Percentiles rank a stretch among this genome's conserved stretches.
phyloP scores from a whole-genome alignment of 1,284 basidiomycete genomes.

The Rhodotorula sp. region DNA sequence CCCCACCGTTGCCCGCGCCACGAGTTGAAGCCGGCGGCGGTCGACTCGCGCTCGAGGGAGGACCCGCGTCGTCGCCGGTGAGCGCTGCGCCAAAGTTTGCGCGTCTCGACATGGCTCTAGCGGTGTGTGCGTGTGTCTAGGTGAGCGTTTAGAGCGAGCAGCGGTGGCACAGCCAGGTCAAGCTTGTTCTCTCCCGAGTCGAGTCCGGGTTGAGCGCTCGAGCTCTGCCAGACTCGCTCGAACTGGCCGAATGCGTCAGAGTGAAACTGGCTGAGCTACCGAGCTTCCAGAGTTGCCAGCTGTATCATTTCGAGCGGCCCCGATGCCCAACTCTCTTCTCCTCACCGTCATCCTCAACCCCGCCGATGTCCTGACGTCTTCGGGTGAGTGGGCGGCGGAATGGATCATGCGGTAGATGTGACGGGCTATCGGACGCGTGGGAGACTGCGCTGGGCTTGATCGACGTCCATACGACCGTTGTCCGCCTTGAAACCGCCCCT shows the following conservation, averaged over 20 bases:
- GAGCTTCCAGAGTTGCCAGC: neutral
- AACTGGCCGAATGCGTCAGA: neutral
- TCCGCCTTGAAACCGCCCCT: neutral
- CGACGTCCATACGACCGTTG: too few species aligned
- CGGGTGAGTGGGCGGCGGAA: neutral
- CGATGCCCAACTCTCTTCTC: neutral
- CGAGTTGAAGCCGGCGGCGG: neutral
- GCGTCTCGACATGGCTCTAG: slow-evolving; percentile 12
- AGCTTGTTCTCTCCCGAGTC: neutral
- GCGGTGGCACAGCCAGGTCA: neutral
- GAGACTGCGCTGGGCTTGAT: too few species aligned
- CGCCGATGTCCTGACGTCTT: neutral
- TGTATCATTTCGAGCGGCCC: neutral
- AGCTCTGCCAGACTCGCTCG: neutral
- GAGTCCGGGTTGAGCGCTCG: neutral
- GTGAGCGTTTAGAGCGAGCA: neutral
- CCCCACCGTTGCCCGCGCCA: neutral
- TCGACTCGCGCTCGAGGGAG: neutral
- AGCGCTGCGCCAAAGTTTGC: slow-evolving; percentile 14
- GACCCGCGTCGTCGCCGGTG: neutral
- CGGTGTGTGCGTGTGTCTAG: neutral
- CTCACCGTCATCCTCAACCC: neutral
- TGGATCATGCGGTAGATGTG: too few species aligned
- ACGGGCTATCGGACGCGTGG: too few species aligned
- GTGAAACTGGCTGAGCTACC: neutral